Base-by-base conservation (phyloP, 495 filamentous ascomycete genomes). In the Hypoxylon crocopeplum region DNA sequence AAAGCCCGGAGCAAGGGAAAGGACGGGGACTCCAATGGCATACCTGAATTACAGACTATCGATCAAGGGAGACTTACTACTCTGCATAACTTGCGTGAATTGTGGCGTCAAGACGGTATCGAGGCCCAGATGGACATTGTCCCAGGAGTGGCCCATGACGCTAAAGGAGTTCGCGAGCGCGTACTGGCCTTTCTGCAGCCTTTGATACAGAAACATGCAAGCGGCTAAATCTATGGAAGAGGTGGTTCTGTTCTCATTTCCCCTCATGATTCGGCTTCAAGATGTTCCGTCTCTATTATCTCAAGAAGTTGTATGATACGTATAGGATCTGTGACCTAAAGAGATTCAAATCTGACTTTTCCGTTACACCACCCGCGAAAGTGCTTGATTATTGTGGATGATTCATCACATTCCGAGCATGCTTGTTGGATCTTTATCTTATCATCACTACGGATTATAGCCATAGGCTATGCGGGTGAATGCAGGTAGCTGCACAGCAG, bases 81-180 rank as follows among this genome's bases (percentile, higher is more conserved):
- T 12, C 40, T 62, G 13, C 37, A 40, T 15, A 24, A 30, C 0
- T 42, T 68, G 2, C 40, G 33, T 5, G 48, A 54, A 7, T 34
- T 47, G 25, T 66, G 62, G 66, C 48, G 47, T 17, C 33, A n/a
- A 16, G 27, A 48, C 33, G 62, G 62, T n/a, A 66, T 68, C 24
- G 41, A 46, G 30, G 22, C 59, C 4, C 40, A 47, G 20, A 22
- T 68, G 15, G 48, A 66, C 16, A n/a, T 66, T 47, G 62, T 66
- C 2, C 24, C 25, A 22, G 57, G 62, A 2, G 54, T 62, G 11
- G 16, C 39, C 1, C 66, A 68, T 41, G 53, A 66, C 10, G 38
- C 39, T 8, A 46, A 30, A 6, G 57, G 57, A 3, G 62, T 64
- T 44, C 66, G 57, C 22, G 40, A 55, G 7, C 10, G 27, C 15